Conservation (phyloP, 2,329 filamentous ascomycete genomes). For the Microsporum audouinii region DNA sequence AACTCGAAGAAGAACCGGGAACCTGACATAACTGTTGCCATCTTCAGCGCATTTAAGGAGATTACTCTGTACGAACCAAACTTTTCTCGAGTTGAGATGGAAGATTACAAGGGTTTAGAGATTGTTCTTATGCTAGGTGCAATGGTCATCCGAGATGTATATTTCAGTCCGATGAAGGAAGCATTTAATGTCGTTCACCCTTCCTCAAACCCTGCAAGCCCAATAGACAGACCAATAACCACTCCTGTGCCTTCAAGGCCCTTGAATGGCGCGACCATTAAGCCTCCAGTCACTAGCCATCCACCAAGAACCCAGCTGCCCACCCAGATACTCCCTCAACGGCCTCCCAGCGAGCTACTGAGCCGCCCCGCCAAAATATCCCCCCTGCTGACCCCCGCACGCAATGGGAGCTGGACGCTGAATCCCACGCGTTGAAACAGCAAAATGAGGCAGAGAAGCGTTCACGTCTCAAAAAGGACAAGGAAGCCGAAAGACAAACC, state of each 20-base stretch:
- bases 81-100: slow-evolving; percentile 75
- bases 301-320: neutral
- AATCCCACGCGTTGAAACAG: slow-evolving; percentile 36
- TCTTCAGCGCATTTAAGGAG: slow-evolving; percentile 65
- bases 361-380: slow-evolving; percentile 11
- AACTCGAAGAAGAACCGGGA: slow-evolving; percentile 71
- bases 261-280: neutral
- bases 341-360: slow-evolving; percentile 9
- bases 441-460: slow-evolving; percentile 35
- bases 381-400: slow-evolving; percentile 38
- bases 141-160: slow-evolving; percentile 51
- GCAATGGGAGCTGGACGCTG: slow-evolving; percentile 43
- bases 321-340: neutral
- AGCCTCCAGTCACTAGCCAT: neutral
- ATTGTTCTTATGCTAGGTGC: slow-evolving; percentile 58
- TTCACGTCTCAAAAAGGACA: slow-evolving; percentile 36
- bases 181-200: slow-evolving; percentile 61
- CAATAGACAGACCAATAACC: slow-evolving; percentile 12
- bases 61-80: slow-evolving; percentile 91
- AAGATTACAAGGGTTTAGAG: slow-evolving; percentile 88
- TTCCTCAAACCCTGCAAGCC: slow-evolving; percentile 12
- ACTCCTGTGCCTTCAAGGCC: slow-evolving; percentile 6
- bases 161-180: slow-evolving; percentile 55
- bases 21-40: slow-evolving; percentile 86
- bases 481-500: slow-evolving; percentile 42